These are phyloP conservation scores for Carnegiea gigantea DNA, from an alignment of 179 eudicot genomes.

Conservation along the genomic window DNA sequence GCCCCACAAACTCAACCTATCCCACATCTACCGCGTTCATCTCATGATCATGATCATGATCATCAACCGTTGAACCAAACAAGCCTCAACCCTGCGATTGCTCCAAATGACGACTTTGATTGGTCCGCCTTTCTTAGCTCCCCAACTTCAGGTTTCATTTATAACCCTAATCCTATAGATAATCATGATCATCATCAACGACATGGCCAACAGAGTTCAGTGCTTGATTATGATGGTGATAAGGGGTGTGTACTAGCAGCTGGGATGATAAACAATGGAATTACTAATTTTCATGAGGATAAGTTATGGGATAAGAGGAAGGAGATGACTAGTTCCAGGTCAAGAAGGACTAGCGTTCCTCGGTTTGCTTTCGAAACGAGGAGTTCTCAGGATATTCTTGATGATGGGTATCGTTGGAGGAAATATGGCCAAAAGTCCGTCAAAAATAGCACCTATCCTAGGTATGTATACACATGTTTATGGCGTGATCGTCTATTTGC, in stretches of 20 bases:
- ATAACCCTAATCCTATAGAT: background rate
- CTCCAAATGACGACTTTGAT: conserved; percentile 21
- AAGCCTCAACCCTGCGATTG: background rate
- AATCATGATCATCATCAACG: conserved; percentile 6
- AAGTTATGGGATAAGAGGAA: background rate
- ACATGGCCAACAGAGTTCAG: background rate
- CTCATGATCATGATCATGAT: background rate
- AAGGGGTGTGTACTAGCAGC: background rate
- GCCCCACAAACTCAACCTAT: conserved; percentile 11
- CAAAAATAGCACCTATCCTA: conserved; percentile 38
- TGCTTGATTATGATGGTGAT: conserved; percentile 6
- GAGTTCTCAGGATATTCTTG: conserved; percentile 64
- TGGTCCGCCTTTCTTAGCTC: conserved; percentile 30
- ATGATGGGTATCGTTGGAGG: conserved; percentile 50
- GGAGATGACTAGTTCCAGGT: conserved; percentile 24
- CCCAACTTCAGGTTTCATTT: conserved; percentile 19
- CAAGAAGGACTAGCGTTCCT: conserved; percentile 42
- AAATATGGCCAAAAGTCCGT: conserved; percentile 49
- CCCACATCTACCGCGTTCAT: background rate
- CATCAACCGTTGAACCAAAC: conserved; percentile 4
- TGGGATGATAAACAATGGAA: conserved; percentile 1
- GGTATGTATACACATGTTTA: conserved; percentile 19
- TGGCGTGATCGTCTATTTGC: background rate
- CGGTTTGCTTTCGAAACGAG: conserved; percentile 76
- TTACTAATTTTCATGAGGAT: conserved; percentile 4